Evolutionary conservation across 2,329 filamentous ascomycete genomes (phyloP).

Genomic region (Nigrospora oryzae): DNA sequence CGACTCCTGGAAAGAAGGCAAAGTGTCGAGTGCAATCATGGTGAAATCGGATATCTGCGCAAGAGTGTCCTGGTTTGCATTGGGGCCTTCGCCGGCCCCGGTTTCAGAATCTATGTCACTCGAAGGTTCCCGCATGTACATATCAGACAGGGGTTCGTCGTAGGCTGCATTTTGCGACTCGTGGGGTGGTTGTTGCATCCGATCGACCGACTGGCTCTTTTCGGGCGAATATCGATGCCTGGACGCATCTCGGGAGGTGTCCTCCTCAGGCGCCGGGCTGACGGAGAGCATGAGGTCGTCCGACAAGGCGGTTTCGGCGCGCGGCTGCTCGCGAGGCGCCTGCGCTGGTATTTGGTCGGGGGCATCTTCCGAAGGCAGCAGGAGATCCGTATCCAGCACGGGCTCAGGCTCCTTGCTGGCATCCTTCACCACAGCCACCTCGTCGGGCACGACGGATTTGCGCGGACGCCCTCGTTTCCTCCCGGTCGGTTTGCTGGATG

Average conservation of each 20-base stretch:
- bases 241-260: background rate
- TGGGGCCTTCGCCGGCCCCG: conserved; percentile 8
- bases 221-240: no score
- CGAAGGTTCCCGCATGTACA: conserved; percentile 14
- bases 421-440: conserved; percentile 10
- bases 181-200: background rate
- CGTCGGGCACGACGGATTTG: conserved; percentile 16
- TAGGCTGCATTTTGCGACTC: conserved; percentile 6
- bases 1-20: conserved; percentile 33
- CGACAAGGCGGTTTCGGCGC: background rate
- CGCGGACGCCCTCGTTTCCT: conserved; percentile 22
- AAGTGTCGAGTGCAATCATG: conserved; percentile 49
- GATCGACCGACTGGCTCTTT: background rate
- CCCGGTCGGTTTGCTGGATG: conserved; percentile 16
- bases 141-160: conserved; percentile 11
- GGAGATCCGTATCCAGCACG: conserved; percentile 2
- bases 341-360: no score
- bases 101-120: conserved; percentile 18
- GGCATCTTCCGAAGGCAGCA: background rate
- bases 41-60: conserved; percentile 43
- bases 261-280: background rate
- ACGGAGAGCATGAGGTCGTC: background rate
- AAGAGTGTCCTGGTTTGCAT: conserved; percentile 29
- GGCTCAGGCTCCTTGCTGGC: conserved; percentile 5
- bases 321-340: background rate